Evolutionary conservation across 371 early-diverging fungal genomes (phyloP), one percentile per base, ranked within the genome.

Genomic region (Rhizomucor pusillus): DNA sequence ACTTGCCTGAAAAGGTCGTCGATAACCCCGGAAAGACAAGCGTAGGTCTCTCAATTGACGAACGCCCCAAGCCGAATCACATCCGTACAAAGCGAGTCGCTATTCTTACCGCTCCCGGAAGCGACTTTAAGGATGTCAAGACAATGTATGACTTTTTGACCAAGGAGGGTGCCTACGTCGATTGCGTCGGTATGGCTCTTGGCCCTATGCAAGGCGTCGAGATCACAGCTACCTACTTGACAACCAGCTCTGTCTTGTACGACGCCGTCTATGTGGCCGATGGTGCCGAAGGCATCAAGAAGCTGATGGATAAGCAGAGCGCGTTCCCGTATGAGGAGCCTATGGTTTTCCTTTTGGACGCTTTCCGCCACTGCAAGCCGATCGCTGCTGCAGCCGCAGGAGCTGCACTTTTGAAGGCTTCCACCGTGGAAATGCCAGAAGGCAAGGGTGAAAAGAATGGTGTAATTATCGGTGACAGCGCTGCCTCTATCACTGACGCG

Each of bases 331-430:
- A 60, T 35, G 63, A 62, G 22, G 67, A 65, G 37, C 66, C 66
- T 23, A n/a, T 48, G n/a, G 45, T 56, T 11, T 71, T 71, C 34
- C 41, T 71, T 11, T 23, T 61, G 39, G 66, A 65, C 18, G 49
- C 66, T 29, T 71, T 60, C 56, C 64, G 66, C 35, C 67, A 71
- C 45, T 60, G 59, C 33, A 71, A 71, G 29, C 68, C 68, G 14
- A 57, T 71, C 35, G 68, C 63, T 36, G 66, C 63, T 22, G 35
- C 59, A 25, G 51, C 51, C n/a, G 57, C 59, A 16, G 67, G 61
- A 46, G 49, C 54, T 23, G 20, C 53, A 3, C 47, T 71, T 7
- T 49, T 67, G 16, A 43, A 66, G 43, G 48, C 48, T 23, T 58
- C 62, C 54, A 36, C 56, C 1, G 36, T 35, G 0, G 41, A 41